A percentile compares a stretch with the other conserved stretches of the same genome.
Evolutionary conservation across 2,329 filamentous ascomycete genomes (phyloP).

Genomic region (Zymoseptoria crescenta): DNA sequence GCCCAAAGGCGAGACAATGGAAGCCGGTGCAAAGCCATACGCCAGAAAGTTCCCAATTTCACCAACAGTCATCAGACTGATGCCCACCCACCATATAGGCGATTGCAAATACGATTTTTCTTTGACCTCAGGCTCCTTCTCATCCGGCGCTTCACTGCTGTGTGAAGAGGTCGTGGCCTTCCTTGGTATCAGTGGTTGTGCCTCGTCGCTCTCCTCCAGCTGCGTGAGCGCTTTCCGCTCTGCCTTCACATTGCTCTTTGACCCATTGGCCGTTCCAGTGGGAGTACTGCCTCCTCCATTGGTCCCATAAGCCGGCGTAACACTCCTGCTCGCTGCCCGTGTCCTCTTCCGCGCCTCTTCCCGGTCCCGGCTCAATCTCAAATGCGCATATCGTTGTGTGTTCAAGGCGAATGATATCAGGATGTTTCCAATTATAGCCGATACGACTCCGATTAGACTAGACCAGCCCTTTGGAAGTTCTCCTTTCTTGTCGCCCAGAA

Average conservation of each 20-base stretch:
- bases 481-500: constrained; percentile 17
- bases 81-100: constrained; percentile 93
- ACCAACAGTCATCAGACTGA: constrained; percentile 83
- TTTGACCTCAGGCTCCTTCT: constrained; percentile 34
- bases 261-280: constrained; percentile 34
- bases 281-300: constrained; percentile 19
- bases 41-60: constrained; percentile 95
- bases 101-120: constrained; percentile 75
- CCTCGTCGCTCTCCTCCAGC: constrained; percentile 36
- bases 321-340: constrained; percentile 26
- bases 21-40: constrained; percentile 94
- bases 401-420: constrained; percentile 94
- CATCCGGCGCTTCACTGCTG: constrained; percentile 34
- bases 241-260: constrained; percentile 40
- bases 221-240: constrained; percentile 27
- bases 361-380: constrained; percentile 66
- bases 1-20: constrained; percentile 90
- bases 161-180: constrained; percentile 37
- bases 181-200: constrained; percentile 47
- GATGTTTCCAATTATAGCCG: constrained; percentile 85
- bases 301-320: constrained; percentile 37
- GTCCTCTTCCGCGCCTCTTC: constrained; percentile 35
- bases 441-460: constrained; percentile 87
- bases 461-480: constrained; percentile 54
- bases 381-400: constrained; percentile 91